Conservation (phyloP, 1,284 basidiomycete genomes). For the Pseudozyma tsukubaensis region DNA sequence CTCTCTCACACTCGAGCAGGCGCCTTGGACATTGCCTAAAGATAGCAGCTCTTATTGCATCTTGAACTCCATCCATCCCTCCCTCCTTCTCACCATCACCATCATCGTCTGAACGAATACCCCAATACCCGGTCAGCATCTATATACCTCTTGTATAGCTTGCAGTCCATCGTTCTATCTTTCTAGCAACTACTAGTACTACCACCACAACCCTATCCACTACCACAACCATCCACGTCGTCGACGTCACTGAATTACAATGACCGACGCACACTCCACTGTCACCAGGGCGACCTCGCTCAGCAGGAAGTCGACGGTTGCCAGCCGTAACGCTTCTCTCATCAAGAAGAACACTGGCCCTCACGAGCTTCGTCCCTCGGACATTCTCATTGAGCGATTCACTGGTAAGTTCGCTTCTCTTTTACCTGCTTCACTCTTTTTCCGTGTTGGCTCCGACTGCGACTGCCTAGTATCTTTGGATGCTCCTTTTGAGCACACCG, state of each 20-base stretch:
- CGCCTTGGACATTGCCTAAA: neutral
- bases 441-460: no score
- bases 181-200: constrained; percentile 6
- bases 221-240: constrained; percentile 11
- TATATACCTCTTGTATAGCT: neutral
- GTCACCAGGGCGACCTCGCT: constrained; percentile 65
- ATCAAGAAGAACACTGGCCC: constrained; percentile 71
- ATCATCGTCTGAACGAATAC: constrained; percentile 26
- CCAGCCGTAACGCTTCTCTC: constrained; percentile 69
- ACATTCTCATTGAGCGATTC: constrained; percentile 91
- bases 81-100: constrained; percentile 26
- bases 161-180: constrained; percentile 1
- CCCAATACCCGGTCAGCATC: constrained; percentile 19
- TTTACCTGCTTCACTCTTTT: neutral
- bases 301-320: constrained; percentile 68
- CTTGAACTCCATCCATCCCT: neutral
- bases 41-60: constrained; percentile 2
- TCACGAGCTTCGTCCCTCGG: constrained; percentile 90
- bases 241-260: constrained; percentile 28
- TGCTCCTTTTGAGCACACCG: no score
- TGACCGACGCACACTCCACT: constrained; percentile 67
- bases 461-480: no score
- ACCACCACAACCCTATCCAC: constrained; percentile 1
- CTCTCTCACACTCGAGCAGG: no score
- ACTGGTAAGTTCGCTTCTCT: constrained; percentile 56